Conservation (phyloP, 108 stramenopile genomes). For the Cyclotella cryptica region DNA sequence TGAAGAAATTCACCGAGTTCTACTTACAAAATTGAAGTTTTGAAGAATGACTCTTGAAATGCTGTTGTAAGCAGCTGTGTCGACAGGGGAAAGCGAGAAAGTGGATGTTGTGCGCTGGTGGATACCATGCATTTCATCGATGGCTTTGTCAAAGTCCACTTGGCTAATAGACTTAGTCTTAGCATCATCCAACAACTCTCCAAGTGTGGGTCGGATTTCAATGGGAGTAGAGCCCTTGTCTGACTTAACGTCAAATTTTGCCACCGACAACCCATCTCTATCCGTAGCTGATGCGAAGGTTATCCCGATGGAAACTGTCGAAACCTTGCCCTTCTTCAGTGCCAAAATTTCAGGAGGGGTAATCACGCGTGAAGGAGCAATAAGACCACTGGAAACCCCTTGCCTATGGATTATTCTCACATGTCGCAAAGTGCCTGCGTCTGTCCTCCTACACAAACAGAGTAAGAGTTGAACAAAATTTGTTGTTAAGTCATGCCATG, state of each 20-base stretch:
- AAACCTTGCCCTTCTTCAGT: conserved; percentile 57
- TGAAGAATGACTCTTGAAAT: conserved; percentile 35
- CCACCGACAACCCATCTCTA: conserved; percentile 72
- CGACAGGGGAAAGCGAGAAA: conserved; percentile 34
- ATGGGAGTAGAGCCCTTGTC: conserved; percentile 69
- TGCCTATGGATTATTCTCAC: conserved; percentile 70
- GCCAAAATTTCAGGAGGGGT: conserved; percentile 76
- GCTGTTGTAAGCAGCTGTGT: conserved; percentile 24
- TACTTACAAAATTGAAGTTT: conserved; percentile 49
- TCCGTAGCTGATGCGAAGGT: conserved; percentile 73
- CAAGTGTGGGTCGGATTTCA: conserved; percentile 80
- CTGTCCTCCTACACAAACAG: conserved; percentile 49
- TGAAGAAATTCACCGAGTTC: neutral
- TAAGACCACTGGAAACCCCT: conserved; percentile 40
- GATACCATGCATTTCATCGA: conserved; percentile 72
- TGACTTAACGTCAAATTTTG: conserved; percentile 75
- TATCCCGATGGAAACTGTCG: conserved; percentile 57
- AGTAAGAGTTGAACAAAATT: conserved; percentile 11
- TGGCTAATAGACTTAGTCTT: conserved; percentile 20
- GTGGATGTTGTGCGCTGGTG: conserved; percentile 58
- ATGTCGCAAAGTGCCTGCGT: conserved; percentile 62
- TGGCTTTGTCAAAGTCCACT: conserved; percentile 62
- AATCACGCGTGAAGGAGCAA: conserved; percentile 55
- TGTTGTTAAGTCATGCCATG: neutral
- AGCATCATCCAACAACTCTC: conserved; percentile 57